Percentiles rank a stretch among this genome's conserved stretches.
phyloP scores from a whole-genome alignment of 1,139 yeast species.

The Saccharomyces uvarum region DNA sequence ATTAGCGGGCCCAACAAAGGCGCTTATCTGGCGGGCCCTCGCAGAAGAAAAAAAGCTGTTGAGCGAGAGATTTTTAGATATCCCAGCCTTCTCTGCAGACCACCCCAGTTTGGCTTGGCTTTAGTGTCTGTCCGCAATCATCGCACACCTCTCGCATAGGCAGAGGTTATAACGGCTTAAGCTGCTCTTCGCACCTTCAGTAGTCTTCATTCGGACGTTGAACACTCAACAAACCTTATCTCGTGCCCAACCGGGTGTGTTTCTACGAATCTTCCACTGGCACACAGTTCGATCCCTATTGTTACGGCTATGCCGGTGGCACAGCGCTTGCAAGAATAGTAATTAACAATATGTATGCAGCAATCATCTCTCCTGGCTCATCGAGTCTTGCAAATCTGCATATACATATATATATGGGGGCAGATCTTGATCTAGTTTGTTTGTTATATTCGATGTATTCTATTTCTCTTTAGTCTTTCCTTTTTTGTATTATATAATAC shows the following conservation, averaged over 20 bases:
- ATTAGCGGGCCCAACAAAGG: conserved; percentile 1
- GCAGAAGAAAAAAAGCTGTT: neutral
- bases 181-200: neutral
- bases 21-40: neutral
- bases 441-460: neutral
- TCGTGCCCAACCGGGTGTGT: neutral
- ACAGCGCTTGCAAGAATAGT: neutral
- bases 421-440: neutral
- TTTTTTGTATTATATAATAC: neutral
- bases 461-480: neutral
- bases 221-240: conserved; percentile 1
- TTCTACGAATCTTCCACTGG: neutral
- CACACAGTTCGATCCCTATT: neutral
- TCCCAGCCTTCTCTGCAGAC: conserved; percentile 1
- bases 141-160: neutral
- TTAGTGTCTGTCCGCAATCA: neutral
- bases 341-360: neutral
- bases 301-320: neutral
- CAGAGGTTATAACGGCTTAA: conserved; percentile 1
- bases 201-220: neutral
- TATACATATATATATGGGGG: neutral
- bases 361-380: neutral
- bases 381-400: neutral
- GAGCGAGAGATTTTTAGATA: neutral
- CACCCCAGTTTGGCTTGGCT: neutral